Evolutionary conservation across 331 rosid species (phyloP).

Genomic region (Telfairia occidentalis): DNA sequence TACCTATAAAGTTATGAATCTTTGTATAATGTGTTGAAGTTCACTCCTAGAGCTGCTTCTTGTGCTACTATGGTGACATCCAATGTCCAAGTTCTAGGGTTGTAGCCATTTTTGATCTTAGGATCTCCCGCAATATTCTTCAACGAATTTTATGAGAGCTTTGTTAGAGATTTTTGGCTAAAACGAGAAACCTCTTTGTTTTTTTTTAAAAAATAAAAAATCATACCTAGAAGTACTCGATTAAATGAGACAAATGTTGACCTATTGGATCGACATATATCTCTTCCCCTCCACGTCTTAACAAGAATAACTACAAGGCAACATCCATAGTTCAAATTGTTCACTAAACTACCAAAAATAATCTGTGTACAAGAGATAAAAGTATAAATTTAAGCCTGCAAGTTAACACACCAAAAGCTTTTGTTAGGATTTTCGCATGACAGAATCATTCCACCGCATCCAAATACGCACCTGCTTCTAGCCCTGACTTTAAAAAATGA

Average conservation of each 20-base stretch:
- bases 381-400: background rate
- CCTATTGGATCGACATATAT: conserved; percentile 28
- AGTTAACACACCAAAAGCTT: background rate
- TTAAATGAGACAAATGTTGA: conserved; percentile 19
- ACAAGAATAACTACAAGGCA: conserved; percentile 20
- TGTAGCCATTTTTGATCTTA: conserved; percentile 27
- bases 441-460: conserved; percentile 15
- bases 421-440: background rate
- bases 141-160: background rate
- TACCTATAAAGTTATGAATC: conserved; percentile 22
- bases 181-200: background rate
- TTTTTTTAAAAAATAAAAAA: background rate
- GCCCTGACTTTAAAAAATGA: conserved; percentile 21
- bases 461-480: conserved; percentile 19
- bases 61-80: conserved; percentile 21
- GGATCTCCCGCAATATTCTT: conserved; percentile 17
- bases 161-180: background rate
- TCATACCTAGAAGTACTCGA: conserved; percentile 26
- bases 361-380: conserved; percentile 8
- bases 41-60: conserved; percentile 17
- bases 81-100: conserved; percentile 32
- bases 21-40: conserved; percentile 19
- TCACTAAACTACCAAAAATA: background rate
- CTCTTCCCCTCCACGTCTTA: conserved; percentile 31
- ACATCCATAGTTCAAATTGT: background rate